phyloP scores from a whole-genome alignment of 768 basidiomycete genomes.

The Leccinum olivaceopallidum region DNA sequence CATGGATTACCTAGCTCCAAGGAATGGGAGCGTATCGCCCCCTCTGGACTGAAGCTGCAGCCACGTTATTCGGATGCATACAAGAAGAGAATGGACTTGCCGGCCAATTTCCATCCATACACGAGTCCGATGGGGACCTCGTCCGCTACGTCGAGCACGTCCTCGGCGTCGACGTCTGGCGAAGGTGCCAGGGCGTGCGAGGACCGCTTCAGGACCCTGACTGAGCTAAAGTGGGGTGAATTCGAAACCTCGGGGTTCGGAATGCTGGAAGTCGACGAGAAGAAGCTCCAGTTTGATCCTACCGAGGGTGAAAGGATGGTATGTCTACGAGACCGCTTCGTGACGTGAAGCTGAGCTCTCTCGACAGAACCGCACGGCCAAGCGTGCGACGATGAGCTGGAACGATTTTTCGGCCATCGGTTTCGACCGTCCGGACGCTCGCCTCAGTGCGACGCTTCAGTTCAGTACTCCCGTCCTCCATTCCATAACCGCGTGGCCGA shows the following conservation, averaged over 20 bases:
- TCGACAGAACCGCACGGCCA: constrained; percentile 59
- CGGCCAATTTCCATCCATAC: constrained; percentile 57
- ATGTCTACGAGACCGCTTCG: constrained; percentile 14
- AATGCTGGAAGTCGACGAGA: constrained; percentile 47
- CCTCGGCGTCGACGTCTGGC: constrained; percentile 36
- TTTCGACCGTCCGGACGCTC: constrained; percentile 76
- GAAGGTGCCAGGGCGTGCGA: constrained; percentile 49
- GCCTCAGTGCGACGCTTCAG: constrained; percentile 78
- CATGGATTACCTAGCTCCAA: constrained; percentile 55
- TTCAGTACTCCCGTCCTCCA: constrained; percentile 62
- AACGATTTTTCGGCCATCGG: constrained; percentile 84
- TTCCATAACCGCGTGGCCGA: constrained; percentile 71
- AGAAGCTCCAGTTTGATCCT: constrained; percentile 89
- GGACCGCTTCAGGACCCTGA: constrained; percentile 76
- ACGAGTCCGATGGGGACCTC: constrained; percentile 32
- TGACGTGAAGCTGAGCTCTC: constrained; percentile 10
- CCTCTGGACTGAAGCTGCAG: constrained; percentile 55
- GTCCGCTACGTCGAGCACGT: constrained; percentile 46
- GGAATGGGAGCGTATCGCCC: constrained; percentile 78
- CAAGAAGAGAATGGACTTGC: constrained; percentile 75
- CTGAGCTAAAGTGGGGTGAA: constrained; percentile 89
- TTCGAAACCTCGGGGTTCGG: constrained; percentile 87
- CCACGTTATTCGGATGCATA: constrained; percentile 76
- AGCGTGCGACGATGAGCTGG: constrained; percentile 87
- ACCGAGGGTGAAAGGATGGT: constrained; percentile 82